Evolutionary conservation across 1,284 basidiomycete genomes (phyloP).

Genomic region (Boletus semigastroideus): DNA sequence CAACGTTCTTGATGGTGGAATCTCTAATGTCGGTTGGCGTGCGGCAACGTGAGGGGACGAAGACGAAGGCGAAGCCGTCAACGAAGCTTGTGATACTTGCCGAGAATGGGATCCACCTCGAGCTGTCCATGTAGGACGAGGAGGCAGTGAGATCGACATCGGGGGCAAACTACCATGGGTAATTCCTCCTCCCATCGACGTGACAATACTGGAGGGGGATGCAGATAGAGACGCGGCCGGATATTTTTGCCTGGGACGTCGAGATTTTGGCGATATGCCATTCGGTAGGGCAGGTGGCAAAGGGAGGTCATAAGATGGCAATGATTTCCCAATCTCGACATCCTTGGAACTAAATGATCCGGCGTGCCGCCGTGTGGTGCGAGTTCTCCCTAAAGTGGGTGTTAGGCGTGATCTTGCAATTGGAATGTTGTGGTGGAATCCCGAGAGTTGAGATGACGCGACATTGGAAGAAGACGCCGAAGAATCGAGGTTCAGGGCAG

Average conservation of each 20-base stretch:
- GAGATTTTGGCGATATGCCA: constrained; percentile 41
- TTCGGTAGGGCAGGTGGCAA: constrained; percentile 33
- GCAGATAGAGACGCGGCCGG: constrained; percentile 27
- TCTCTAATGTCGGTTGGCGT: constrained; percentile 42
- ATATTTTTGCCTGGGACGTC: constrained; percentile 50
- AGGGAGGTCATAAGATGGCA: constrained; percentile 62
- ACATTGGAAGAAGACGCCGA: constrained; percentile 21
- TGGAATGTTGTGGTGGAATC: constrained; percentile 30
- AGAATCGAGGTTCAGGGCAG: constrained; percentile 16
- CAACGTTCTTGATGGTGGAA: constrained; percentile 50
- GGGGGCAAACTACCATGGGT: constrained; percentile 9
- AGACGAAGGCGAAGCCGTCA: constrained; percentile 43
- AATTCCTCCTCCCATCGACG: constrained; percentile 7
- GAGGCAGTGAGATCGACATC: constrained; percentile 17
- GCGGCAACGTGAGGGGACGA: constrained; percentile 39
- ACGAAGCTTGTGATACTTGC: constrained; percentile 56
- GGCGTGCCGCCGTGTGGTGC: constrained; percentile 76
- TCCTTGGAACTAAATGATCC: constrained; percentile 93
- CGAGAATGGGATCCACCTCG: constrained; percentile 46
- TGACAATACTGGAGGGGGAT: constrained; percentile 19
- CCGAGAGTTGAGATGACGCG: constrained; percentile 23
- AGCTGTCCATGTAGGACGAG: constrained; percentile 15
- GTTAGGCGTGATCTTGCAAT: constrained; percentile 41
- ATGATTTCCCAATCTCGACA: constrained; percentile 81
- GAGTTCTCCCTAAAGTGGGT: constrained; percentile 30